Conservation (phyloP, 2,329 filamentous ascomycete genomes). For the Leptodontidium sp. region DNA sequence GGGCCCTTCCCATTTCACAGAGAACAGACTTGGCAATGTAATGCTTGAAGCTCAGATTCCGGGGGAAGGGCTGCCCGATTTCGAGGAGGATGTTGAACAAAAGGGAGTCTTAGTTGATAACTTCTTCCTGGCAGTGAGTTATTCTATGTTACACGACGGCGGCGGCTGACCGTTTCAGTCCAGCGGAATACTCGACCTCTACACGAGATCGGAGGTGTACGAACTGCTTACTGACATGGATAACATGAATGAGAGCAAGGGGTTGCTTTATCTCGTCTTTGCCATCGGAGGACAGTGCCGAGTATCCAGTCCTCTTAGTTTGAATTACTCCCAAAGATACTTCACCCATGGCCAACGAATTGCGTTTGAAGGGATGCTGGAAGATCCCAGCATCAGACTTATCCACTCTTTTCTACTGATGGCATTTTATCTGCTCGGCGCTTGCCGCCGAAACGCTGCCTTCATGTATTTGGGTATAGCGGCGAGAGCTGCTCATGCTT, state of each 20-base stretch:
- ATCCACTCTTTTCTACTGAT: constrained; percentile 49
- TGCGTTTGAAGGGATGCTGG: constrained; percentile 42
- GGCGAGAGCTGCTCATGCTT: constrained; percentile 49
- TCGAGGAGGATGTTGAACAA: constrained; percentile 3
- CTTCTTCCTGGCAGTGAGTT: constrained; percentile 19
- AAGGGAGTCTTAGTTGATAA: constrained; percentile 16
- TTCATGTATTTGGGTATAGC: constrained; percentile 52
- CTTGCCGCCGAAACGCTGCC: constrained; percentile 49
- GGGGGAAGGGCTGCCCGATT: constrained; percentile 4
- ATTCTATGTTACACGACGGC: not conserved
- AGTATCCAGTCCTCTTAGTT: not conserved
- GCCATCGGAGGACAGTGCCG: constrained; percentile 16
- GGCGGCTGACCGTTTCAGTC: not conserved
- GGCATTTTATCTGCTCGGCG: constrained; percentile 49
- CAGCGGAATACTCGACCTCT: constrained; percentile 10
- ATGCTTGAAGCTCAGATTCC: constrained; percentile 20
- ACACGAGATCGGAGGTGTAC: constrained; percentile 10
- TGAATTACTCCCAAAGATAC: constrained; percentile 4
- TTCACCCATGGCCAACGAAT: constrained; percentile 11
- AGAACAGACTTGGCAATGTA: constrained; percentile 15
- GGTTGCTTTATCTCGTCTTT: constrained; percentile 3
- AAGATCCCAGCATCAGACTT: constrained; percentile 48
- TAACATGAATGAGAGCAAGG: not conserved
- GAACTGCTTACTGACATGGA: not conserved
- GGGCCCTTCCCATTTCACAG: constrained; percentile 19